Evolutionary conservation across 768 basidiomycete genomes (phyloP).

Genomic region (Trametes cingulata): DNA sequence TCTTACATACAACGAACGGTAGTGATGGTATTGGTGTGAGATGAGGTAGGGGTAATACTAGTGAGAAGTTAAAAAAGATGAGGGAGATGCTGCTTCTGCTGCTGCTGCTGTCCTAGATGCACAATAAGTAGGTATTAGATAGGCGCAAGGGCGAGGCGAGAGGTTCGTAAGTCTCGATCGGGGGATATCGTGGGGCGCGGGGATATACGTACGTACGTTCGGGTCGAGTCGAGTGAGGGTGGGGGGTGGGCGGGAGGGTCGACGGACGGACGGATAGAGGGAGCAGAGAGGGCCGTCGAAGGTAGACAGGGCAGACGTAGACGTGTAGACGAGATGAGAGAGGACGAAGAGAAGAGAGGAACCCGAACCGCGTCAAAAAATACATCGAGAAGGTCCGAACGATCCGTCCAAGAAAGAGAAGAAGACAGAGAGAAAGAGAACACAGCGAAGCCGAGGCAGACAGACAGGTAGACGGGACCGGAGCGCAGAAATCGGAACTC

Average conservation of each 20-base stretch:
- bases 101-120: conserved; percentile 13
- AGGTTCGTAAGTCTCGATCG: background rate
- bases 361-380: background rate
- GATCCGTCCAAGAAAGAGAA: conserved; percentile 15
- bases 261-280: too few species aligned
- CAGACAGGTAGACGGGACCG: background rate
- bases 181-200: conserved; percentile 8
- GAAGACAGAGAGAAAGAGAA: background rate
- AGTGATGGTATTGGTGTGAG: background rate
- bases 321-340: background rate
- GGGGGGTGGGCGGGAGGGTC: too few species aligned
- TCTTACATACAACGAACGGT: conserved; percentile 19
- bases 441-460: background rate
- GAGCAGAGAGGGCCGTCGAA: too few species aligned
- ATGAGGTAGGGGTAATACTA: background rate
- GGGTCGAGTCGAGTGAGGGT: too few species aligned
- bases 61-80: background rate
- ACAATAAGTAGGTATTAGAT: conserved; percentile 20
- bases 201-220: conserved; percentile 7
- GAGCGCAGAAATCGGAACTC: background rate
- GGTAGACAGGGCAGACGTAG: too few species aligned
- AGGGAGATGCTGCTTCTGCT: background rate
- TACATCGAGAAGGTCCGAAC: conserved; percentile 17
- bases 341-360: background rate
- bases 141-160: background rate